These are phyloP conservation scores for Globisporangium takayamanum DNA, from an alignment of 352 stramenopile species.

Conservation along the genomic window DNA sequence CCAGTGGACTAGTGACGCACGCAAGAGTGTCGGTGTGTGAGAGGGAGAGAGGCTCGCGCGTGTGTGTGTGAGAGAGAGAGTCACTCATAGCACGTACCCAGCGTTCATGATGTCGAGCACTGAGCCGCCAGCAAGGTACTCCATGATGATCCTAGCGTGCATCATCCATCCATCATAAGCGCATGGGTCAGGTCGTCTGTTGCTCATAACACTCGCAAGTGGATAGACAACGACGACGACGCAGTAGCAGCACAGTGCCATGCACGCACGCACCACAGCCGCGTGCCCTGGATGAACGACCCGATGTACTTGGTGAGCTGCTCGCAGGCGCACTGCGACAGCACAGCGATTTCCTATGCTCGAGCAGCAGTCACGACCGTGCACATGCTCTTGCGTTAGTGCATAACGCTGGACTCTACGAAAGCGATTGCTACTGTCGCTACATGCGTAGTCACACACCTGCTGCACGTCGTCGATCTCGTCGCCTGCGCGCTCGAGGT, in stretches of 20 bases:
- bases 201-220: too few species aligned
- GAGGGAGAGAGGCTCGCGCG: neutral
- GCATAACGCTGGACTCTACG: too few species aligned
- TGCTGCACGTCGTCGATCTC: conserved; percentile 86
- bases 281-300: conserved; percentile 79
- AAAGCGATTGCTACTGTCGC: too few species aligned
- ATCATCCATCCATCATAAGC: neutral
- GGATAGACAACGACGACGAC: neutral
- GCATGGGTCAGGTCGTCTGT: neutral
- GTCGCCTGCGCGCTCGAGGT: conserved; percentile 75
- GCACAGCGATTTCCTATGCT: conserved; percentile 81
- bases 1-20: conserved; percentile 32
- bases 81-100: conserved; percentile 21
- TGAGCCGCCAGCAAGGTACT: conserved; percentile 89
- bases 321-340: conserved; percentile 85
- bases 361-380: too few species aligned
- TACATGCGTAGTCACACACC: conserved; percentile 17
- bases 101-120: conserved; percentile 87
- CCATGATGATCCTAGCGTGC: conserved; percentile 89
- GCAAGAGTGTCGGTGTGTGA: neutral
- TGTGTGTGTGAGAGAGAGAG: neutral
- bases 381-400: too few species aligned
- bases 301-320: conserved; percentile 89
- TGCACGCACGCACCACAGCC: conserved; percentile 46
- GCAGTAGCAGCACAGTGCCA: neutral